A percentile compares a stretch with the other conserved stretches of the same genome.
Conservation (phyloP, 2,329 filamentous ascomycete genomes). For the Penicillium expansum region DNA sequence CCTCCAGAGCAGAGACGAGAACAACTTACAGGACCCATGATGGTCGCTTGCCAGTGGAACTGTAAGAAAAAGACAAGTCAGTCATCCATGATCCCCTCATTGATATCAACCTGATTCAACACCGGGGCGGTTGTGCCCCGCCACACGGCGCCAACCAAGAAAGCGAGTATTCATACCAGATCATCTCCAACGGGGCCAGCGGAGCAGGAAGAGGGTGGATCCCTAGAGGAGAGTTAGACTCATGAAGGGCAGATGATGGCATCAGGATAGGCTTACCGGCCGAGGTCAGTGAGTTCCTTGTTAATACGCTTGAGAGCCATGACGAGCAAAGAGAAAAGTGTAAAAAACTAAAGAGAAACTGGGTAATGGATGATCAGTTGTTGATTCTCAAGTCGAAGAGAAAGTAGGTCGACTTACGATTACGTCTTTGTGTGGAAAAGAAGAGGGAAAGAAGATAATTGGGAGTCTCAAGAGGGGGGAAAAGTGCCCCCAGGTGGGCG, state of each 20-base stretch:
- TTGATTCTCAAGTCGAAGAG: not conserved
- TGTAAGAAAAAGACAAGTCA: constrained; percentile 45
- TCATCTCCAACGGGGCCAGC: constrained; percentile 96
- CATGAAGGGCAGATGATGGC: constrained; percentile 20
- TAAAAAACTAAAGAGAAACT: constrained; percentile 9
- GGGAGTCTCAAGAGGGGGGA: constrained; percentile 17
- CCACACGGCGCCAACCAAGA: constrained; percentile 16
- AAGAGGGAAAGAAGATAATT: constrained; percentile 30
- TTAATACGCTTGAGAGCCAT: constrained; percentile 56
- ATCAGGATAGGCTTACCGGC: constrained; percentile 42
- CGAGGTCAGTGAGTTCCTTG: constrained; percentile 54
- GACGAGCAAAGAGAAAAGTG: constrained; percentile 18
- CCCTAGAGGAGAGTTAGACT: constrained; percentile 55
- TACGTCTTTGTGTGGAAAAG: constrained; percentile 32
- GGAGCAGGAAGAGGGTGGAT: constrained; percentile 97
- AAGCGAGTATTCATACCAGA: constrained; percentile 65
- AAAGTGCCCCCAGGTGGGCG: constrained; percentile 19
- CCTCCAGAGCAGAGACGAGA: constrained; percentile 10
- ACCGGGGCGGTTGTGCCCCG: constrained; percentile 20
- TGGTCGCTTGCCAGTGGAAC: constrained; percentile 99
- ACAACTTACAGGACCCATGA: constrained; percentile 93
- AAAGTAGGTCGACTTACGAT: constrained; percentile 20
- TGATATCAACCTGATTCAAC: constrained; percentile 5
- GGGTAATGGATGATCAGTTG: not conserved
- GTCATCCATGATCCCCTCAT: constrained; percentile 12